Evolutionary conservation across 208 protist genomes (phyloP), one percentile per base, ranked within the genome.

Genomic region (Wallacemonas sp.): DNA sequence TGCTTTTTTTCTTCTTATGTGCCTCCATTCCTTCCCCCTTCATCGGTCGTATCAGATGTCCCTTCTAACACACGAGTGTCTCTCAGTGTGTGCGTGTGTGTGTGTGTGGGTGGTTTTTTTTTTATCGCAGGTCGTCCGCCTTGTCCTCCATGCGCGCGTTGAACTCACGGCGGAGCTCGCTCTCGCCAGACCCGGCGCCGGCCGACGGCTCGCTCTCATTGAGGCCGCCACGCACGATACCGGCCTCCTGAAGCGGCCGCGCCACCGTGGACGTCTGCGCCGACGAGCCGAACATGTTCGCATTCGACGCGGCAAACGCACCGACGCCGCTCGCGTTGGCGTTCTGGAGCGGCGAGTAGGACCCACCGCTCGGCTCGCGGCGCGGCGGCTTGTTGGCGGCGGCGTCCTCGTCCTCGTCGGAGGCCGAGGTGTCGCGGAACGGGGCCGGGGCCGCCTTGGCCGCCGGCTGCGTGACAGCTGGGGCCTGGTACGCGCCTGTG

Each of bases 191-290:
- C 7, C 52, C 44, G 26, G 48, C 48, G 16, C 16, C 32, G 1
- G 25, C 8, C 12, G 11, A 18, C 44, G 16, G 31, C 32, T 65
- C 66, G n/a, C 3, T 22, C 22, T 18, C 28, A 14, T 49, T 45
- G 25, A 11, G 25, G 28, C 22, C 61, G 33, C 65, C 72, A 16
- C 67, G 55, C 16, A 67, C 75, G 36, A 76, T 5, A 42, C 57
- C 55, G 10, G 46, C 57, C 29, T 79, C 65, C 54, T 74, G 67
- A 67, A 83, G 36, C 52, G 72, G 73, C 29, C 63, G 73, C 25
- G 66, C 38, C 14, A 69, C 33, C 18, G 63, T 28, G 22, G 2
- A 36, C 22, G 48, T 49, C 31, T 59, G 52, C 52, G 52, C 52
- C 3, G 52, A 59, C 22, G 20, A 57, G 42, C 29, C 32, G 12